phyloP scores from a whole-genome alignment of 495 filamentous ascomycete genomes.

The Penicillium parvum region DNA sequence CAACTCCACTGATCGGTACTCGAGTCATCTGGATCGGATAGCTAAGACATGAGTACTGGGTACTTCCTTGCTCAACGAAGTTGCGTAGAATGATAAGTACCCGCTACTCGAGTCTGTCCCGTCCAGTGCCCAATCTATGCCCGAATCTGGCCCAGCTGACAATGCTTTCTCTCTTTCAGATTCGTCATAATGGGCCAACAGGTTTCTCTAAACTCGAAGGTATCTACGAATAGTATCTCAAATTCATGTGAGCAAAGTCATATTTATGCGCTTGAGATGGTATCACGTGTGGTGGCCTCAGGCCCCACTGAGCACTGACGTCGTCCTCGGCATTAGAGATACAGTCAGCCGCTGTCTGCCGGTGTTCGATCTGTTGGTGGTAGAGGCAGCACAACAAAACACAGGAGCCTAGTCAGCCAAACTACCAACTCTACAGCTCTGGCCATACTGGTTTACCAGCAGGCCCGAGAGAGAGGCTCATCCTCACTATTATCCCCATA shows the following conservation, averaged over 20 bases:
- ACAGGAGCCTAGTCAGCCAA: background rate
- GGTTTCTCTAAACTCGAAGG: too few relatives aligned
- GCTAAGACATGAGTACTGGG: background rate
- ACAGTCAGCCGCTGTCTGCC: slow-evolving; percentile 1
- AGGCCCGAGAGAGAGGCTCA: background rate
- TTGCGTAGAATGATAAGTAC: background rate
- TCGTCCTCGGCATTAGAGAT: slow-evolving; percentile 17
- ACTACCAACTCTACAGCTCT: background rate
- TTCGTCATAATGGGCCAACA: too few relatives aligned
- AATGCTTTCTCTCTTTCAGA: too few relatives aligned
- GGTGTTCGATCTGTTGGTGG: background rate
- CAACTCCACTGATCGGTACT: too few relatives aligned
- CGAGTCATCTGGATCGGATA: slow-evolving; percentile 5
- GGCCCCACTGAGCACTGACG: slow-evolving; percentile 20
- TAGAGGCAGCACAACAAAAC: too few relatives aligned
- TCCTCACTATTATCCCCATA: background rate
- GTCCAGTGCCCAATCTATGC: slow-evolving; percentile 7
- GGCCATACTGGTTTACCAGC: background rate
- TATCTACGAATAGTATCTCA: too few relatives aligned
- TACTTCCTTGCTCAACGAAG: background rate
- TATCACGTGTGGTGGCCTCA: slow-evolving; percentile 9
- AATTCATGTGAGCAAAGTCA: too few relatives aligned
- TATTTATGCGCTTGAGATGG: background rate
- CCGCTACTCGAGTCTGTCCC: slow-evolving; percentile 1
- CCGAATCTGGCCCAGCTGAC: slow-evolving; percentile 1